Base-by-base conservation (phyloP, 805 yeast genomes). In the Kuraishia hungarica region DNA sequence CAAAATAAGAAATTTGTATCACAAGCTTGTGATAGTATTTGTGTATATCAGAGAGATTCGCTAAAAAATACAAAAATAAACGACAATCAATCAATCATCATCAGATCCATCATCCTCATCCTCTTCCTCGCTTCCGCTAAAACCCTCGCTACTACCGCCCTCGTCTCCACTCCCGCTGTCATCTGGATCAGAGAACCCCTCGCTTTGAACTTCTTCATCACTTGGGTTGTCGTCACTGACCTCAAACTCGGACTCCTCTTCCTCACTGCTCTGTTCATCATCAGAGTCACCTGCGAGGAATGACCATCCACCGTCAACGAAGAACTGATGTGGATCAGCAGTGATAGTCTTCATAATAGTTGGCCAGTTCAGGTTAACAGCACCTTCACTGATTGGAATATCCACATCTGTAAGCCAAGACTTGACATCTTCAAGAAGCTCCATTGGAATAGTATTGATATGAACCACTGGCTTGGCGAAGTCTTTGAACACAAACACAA, bases 351-450 rank as follows among this genome's bases (percentile, higher is more conserved):
- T 93, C 97, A 94, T 93, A 67, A 94, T 92, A 23, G 91, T 86
- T 15, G 84, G 77, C 99, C 99, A 94, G 73, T 90, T 91, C 81
- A 94, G 83, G 74, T 93, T 93, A 73, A 94, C 87, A 50, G 96
- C 92, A 54, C 97, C 97, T 64, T 91, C 97, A 66, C 92, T 87
- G 74, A 80, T 85, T 46, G 99, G 97, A 59, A 94, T 87, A 69
- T 94, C 99, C 66, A 94, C 96, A 68, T 94, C 96, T n/a, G 96
- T 89, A 57, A 94, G 76, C 99, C 99, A 94, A 53, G 89, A 90
- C 70, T 93, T 94, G 58, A 94, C 88, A 67, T 88, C 93, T 67
- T 94, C 99, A 55, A 94, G 74, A 54, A 87, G 79, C 64, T 88
- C 96, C 82, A 91, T 89, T 43, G 98, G 97, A 57, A 94, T 90